Evolutionary conservation across 371 early-diverging fungal species (phyloP), one percentile per base, ranked within the genome.

Genomic region (Mortierella sp.): DNA sequence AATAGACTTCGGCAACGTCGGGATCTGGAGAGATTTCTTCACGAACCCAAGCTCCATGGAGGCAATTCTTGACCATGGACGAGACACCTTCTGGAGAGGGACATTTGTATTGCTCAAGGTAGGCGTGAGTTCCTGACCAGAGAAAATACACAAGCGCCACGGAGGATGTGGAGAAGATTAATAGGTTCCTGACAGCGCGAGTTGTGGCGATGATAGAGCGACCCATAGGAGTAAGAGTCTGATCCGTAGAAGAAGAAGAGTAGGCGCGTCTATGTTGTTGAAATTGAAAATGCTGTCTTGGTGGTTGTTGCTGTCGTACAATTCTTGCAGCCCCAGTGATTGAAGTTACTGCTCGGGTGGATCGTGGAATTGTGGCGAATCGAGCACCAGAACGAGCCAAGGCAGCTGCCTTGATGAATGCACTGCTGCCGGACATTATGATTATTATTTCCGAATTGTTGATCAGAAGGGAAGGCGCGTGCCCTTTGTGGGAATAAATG

Each of bases 21-120:
- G 81, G 76, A 43, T 80, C 81, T 0, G 72, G 72, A 0, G 81
- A 28, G 60, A 72, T 30, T 49, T 80, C 81, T 40, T 80, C 81
- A 32, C 81, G 72, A 43, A 80, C 70, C 81, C 81, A 80, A 14
- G 81, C 81, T 4, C 81, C 81, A 39, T 80, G 81, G 22, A 80
- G 75, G 61, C 72, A 72, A 18, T 65, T 59, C 16, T 51, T 72
- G 30, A 69, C 75, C 1, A 35, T 26, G 12, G 24, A 28, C 0
- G 81, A 80, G 43, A 71, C n/a, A 14, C 72, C 75, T 12, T 30
- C 20, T 0, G 81, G 81, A 5, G 75, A 72, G 10, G 81, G 81
- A 43, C 81, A 80, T 43, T 80, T 80, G 70, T 80, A 80, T 18
- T 80, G 61, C 37, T 80, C 81, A 10, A 80, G 64, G 52, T 80